A percentile compares a stretch with the other conserved stretches of the same genome.
Conservation (phyloP, 352 stramenopile genomes). For the Globisporangium megalacanthum region DNA sequence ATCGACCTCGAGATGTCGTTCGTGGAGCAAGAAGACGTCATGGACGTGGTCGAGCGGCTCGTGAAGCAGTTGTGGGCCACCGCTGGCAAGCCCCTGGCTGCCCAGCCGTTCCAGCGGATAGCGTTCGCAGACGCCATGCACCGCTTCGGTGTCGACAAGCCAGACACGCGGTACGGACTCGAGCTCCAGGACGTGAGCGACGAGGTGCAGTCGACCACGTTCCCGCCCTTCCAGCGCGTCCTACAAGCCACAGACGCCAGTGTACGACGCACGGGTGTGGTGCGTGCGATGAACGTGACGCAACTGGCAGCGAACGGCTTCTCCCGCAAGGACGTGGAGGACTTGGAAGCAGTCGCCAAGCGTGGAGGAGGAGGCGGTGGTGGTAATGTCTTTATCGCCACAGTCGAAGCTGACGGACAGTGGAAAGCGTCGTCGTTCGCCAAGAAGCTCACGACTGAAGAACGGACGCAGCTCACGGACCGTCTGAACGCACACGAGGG, state of each 20-base stretch:
- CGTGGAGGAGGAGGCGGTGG: slow-evolving; percentile 21
- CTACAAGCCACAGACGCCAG: slow-evolving; percentile 15
- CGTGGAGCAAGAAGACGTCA: slow-evolving; percentile 65
- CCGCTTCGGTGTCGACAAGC: slow-evolving; percentile 82
- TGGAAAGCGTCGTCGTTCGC: slow-evolving; percentile 74
- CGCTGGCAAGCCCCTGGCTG: slow-evolving; percentile 34
- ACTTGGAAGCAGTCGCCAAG: slow-evolving; percentile 51
- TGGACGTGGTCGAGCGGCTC: slow-evolving; percentile 68
- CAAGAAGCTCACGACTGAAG: slow-evolving; percentile 44
- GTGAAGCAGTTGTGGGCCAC: slow-evolving; percentile 62
- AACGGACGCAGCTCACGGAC: slow-evolving; percentile 44
- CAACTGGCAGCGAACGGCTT: slow-evolving; percentile 42
- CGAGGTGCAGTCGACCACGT: slow-evolving; percentile 30
- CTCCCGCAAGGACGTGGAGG: slow-evolving; percentile 70
- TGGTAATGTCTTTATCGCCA: slow-evolving; percentile 49
- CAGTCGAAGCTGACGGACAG: slow-evolving; percentile 43
- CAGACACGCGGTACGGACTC: slow-evolving; percentile 73
- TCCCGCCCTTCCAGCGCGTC: slow-evolving; percentile 38
- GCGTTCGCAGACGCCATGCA: slow-evolving; percentile 73
- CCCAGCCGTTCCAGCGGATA: slow-evolving; percentile 54
- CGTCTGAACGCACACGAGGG: slow-evolving; percentile 48
- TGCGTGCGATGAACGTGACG: slow-evolving; percentile 76
- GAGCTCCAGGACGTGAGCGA: slow-evolving; percentile 59
- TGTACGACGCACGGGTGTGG: slow-evolving; percentile 25
- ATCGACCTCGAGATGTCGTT: slow-evolving; percentile 91